Evolutionary conservation across 257 asterid species (phyloP), one percentile per base, ranked within the genome.

Genomic region (Perilla frutescens): DNA sequence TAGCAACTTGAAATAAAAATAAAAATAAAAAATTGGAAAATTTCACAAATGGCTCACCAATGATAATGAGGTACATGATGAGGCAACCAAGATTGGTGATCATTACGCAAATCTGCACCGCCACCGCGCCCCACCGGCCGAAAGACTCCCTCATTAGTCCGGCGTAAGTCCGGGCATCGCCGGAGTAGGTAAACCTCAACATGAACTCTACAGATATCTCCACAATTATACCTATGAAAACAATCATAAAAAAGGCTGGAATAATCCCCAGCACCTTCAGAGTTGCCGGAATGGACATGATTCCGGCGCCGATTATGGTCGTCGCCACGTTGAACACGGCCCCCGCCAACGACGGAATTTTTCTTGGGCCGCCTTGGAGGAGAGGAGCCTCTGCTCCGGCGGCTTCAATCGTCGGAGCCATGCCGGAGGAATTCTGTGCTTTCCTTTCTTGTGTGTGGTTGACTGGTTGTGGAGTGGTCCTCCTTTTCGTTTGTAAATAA

Each of bases 271-370:
- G 77, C 10, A 95, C 96, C 79, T 95, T 95, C 0, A 94, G 83
- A 29, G 98, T 94, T 0, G 99, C 99, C 15, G 99, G 99, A 5
- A 94, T 86, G 2, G 99, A 94, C 99, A 94, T 94, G 45, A 94
- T 94, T 47, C 98, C 99, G 1, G 98, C 97, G 5, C 99, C 99
- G 9, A 94, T 90, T 39, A 94, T 94, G 85, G 96, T 90, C 36
- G 98, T 94, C 47, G 98, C 77, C 43, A 94, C 97, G 61, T 94
- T 94, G 77, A 91, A 94, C 9, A 94, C 97, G 6, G 98, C 96
- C 40, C 98, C 93, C 0, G 88, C 72, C n/a, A 87, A 62, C 14
- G 92, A 80, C n/a, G 87, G 71, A 0, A 64, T 66, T 5, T 72
- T 83, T 36, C 31, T 9, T 4, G 36, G 65, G 6, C 34, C 69